Evolutionary conservation across 2,329 filamentous ascomycete species (phyloP), one percentile per base, ranked within the genome.

Genomic region (Helicocarpus griseus): DNA sequence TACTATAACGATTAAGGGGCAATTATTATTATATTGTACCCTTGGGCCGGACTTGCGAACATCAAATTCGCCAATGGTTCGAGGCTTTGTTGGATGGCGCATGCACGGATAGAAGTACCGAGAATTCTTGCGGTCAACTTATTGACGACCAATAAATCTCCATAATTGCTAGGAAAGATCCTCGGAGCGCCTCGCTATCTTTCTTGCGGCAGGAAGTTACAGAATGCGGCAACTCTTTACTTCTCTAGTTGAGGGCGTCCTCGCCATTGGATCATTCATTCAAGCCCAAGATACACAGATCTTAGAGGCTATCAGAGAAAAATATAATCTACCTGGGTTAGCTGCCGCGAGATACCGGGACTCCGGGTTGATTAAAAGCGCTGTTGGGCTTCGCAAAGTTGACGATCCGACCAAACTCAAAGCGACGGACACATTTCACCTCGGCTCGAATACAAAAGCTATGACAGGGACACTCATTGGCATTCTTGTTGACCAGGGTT

Each of bases 391-490:
- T 21, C 44, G 49, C 14, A 54, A 51, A 21, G 11, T 17, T 3
- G 49, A 38, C 4, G 45, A 51, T 5, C 26, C 24, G 6, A 45
- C 22, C 13, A 28, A 47, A 11, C 24, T 51, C 31, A n/a, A 49
- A 24, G 17, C 17, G n/a, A 48, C 33, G 3, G 49, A 54, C 33
- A 44, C 35, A 13, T 51, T 54, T 33, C 52, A 54, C 17, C 28
- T 51, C 9, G 48, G 48, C 19, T 54, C 48, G 9, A 48, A 48
- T 24, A 48, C 52, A 21, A 51, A 51, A 26, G 48, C 52, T 26
- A 51, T 54, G 44, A 54, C 52, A n/a, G 48, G 24, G 4, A 51
- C 52, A 2, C 26, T 54, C 17, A 51, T 51, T 13, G 52, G 49
- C 13, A 48, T 54, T 26, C 39, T 54, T 21, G 45, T 51, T 17